Percentiles rank a stretch among this genome's conserved stretches.
These are phyloP conservation scores for Podila minutissima DNA, from an alignment of 192 early-diverging fungal genomes.

Conservation along the genomic window DNA sequence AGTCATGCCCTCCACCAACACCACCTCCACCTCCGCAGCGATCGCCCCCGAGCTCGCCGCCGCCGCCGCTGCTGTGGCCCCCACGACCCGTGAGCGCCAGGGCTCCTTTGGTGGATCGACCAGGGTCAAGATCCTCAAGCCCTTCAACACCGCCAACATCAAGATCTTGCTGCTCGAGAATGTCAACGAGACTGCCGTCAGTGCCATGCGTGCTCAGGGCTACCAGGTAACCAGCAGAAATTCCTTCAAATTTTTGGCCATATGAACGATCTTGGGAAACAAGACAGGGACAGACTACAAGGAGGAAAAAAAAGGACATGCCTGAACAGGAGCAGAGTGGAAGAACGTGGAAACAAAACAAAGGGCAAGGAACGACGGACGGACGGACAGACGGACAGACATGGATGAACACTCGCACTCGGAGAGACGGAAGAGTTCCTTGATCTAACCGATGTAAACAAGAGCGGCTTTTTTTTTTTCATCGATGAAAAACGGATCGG, in stretches of 20 bases:
- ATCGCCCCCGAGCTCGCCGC: neutral
- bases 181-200: constrained; percentile 78
- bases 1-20: constrained; percentile 14
- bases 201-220: constrained; percentile 85
- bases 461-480: neutral
- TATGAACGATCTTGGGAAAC: too few relatives aligned
- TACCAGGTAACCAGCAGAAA: constrained; percentile 74
- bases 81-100: constrained; percentile 39
- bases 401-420: neutral
- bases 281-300: too few relatives aligned
- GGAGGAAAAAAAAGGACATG: too few relatives aligned
- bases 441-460: neutral
- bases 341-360: too few relatives aligned
- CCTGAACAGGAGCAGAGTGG: too few relatives aligned
- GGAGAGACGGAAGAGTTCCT: neutral
- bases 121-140: constrained; percentile 65
- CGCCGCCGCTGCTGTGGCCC: neutral
- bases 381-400: too few relatives aligned
- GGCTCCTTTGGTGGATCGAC: constrained; percentile 44
- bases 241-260: too few relatives aligned
- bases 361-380: too few relatives aligned
- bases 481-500: too few relatives aligned
- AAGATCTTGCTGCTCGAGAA: constrained; percentile 96
- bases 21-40: neutral
- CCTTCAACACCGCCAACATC: constrained; percentile 88